A percentile compares a stretch with the other conserved stretches of the same genome.
phyloP scores from a whole-genome alignment of 2,329 filamentous ascomycete species.

The Lecanicillium sp. region DNA sequence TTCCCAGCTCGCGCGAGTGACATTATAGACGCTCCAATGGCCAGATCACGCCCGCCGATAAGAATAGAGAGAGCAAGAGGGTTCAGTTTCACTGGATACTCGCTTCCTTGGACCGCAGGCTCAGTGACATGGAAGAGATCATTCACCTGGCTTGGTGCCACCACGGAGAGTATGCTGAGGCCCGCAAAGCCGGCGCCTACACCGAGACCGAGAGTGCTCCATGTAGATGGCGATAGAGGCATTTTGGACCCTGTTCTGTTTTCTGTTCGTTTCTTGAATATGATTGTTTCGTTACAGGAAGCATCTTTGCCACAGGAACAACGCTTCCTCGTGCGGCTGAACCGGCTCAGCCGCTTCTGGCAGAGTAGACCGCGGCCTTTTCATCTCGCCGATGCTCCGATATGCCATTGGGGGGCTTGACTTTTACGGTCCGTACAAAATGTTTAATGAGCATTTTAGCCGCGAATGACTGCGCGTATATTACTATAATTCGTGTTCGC shows the following conservation, averaged over 20 bases:
- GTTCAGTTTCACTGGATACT: neutral
- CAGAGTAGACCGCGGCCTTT: too few relatives aligned
- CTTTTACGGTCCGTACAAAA: too few relatives aligned
- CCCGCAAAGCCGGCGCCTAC: neutral
- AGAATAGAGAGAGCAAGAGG: neutral
- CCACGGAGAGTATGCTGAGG: neutral
- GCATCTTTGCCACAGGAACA: too few relatives aligned
- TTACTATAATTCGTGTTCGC: too few relatives aligned
- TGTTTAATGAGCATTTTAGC: too few relatives aligned
- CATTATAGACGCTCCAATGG: slow-evolving; percentile 1
- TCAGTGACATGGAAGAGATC: slow-evolving; percentile 1
- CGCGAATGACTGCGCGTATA: too few relatives aligned
- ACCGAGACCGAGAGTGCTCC: neutral
- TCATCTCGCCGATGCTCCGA: too few relatives aligned
- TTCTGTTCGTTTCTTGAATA: too few relatives aligned
- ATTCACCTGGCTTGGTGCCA: neutral
- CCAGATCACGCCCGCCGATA: slow-evolving; percentile 1
- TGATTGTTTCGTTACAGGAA: too few relatives aligned
- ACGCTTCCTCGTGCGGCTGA: too few relatives aligned
- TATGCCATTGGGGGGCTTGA: too few relatives aligned
- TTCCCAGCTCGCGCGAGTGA: neutral
- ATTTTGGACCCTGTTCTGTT: neutral
- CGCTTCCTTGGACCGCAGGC: neutral
- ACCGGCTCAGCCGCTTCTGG: too few relatives aligned
- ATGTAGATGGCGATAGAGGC: neutral